Evolutionary conservation across 495 filamentous ascomycete species (phyloP), one percentile per base, ranked within the genome.

Genomic region (Aspergillus steynii): DNA sequence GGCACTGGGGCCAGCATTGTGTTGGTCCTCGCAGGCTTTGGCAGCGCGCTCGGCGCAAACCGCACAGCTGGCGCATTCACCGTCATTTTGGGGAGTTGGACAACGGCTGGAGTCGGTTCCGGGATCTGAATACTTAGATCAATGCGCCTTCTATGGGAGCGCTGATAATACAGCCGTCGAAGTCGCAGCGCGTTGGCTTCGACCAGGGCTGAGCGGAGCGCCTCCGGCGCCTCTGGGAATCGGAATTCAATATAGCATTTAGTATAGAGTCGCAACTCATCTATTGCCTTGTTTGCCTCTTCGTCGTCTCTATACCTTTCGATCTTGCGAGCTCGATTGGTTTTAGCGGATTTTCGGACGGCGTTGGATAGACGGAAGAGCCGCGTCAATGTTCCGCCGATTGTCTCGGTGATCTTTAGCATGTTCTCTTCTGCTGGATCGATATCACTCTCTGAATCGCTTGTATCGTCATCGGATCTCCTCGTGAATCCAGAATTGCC

Each of bases 151-250:
- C 66, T 64, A 66, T 71, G 67, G 29, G 70, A 71, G 27, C 62
- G 61, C 66, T 69, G 66, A 63, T 73, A 71, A 65, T 71, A 73
- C 57, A 73, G 66, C 51, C 70, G 70, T 71, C 68, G 68, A 65
- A 73, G 68, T 59, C 70, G 68, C 60, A 71, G 51, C 64, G 66
- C 68, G 56, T 73, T 73, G 58, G 70, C 68, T 63, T 73, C 64
- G 59, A 69, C 60, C 56, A 73, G 60, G 59, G 68, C 67, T 56
- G 58, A 61, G 64, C 70, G 67, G 50, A 73, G 70, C 14, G 68
- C 15, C 32, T 71, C 66, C 50, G 70, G 68, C 58, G 70, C 70
- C 66, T 55, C 31, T 2, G 70, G 70, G 48, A 68, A 73, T 47
- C 68, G 68, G 58, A 66, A 69, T 0, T 53, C 37, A 60, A 73